phyloP scores from a whole-genome alignment of 768 basidiomycete species.

The Trametes cingulata region DNA sequence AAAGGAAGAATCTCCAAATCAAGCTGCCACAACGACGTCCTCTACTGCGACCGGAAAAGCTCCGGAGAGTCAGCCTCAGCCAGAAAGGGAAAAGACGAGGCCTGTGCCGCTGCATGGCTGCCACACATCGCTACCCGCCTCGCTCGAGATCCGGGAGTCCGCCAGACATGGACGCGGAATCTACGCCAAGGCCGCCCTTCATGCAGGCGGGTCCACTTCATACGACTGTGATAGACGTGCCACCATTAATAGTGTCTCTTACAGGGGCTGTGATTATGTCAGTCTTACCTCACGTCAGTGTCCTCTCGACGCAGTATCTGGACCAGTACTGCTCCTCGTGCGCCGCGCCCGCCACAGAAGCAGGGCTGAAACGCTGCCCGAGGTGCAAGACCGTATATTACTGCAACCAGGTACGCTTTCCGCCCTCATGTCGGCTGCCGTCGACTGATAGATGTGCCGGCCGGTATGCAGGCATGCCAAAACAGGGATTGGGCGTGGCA shows the following conservation, averaged over 20 bases:
- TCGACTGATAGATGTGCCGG: neutral
- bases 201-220: constrained; percentile 37
- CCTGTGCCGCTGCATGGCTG: constrained; percentile 17
- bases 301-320: constrained; percentile 65
- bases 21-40: neutral
- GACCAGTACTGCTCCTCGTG: constrained; percentile 72
- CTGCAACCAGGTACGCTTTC: constrained; percentile 62
- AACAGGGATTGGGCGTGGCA: constrained; percentile 72
- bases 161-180: constrained; percentile 46
- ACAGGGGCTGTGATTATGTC: constrained; percentile 63
- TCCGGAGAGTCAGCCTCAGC: neutral
- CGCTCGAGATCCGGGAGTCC: constrained; percentile 42
- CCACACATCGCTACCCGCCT: constrained; percentile 40
- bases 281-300: constrained; percentile 58
- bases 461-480: constrained; percentile 60
- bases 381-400: constrained; percentile 72
- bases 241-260: neutral
- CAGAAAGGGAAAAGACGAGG: neutral
- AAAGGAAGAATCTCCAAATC: neutral
- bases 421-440: neutral
- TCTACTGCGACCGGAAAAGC: neutral
- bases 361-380: constrained; percentile 67
- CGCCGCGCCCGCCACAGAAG: constrained; percentile 38
- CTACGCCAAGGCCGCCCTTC: constrained; percentile 39
- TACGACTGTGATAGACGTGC: neutral